phyloP scores from a whole-genome alignment of 2,329 filamentous ascomycete genomes.

The Penicillium sp. region DNA sequence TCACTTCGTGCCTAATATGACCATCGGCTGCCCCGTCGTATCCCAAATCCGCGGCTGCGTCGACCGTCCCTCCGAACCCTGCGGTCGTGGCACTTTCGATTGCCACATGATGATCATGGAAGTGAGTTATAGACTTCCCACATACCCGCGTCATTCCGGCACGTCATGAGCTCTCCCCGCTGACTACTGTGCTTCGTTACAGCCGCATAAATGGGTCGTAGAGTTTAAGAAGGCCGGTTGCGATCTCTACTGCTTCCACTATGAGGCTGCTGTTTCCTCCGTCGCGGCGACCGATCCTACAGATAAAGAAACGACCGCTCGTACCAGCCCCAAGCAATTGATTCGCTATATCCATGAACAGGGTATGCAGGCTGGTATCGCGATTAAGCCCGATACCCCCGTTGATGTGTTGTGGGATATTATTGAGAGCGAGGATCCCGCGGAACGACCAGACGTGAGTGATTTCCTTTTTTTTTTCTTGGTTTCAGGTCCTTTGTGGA shows the following conservation, averaged over 20 bases:
- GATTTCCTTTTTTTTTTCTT: background rate
- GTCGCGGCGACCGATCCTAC: conserved; percentile 79
- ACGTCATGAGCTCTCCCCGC: conserved; percentile 1
- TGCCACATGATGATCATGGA: conserved; percentile 99
- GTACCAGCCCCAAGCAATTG: conserved; percentile 79
- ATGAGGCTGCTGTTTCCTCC: conserved; percentile 84
- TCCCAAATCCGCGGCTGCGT: conserved; percentile 89
- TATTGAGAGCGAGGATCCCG: conserved; percentile 66
- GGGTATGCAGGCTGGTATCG: conserved; percentile 87
- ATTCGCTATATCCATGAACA: conserved; percentile 86
- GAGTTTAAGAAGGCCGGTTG: conserved; percentile 92
- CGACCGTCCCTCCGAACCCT: conserved; percentile 63
- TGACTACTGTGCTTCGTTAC: conserved; percentile 10
- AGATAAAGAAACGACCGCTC: conserved; percentile 59
- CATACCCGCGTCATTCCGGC: background rate
- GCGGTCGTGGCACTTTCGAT: conserved; percentile 90
- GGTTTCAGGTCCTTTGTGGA: background rate
- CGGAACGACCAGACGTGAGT: conserved; percentile 84
- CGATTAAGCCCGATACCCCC: conserved; percentile 87
- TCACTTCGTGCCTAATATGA: conserved; percentile 98
- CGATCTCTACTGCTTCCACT: conserved; percentile 99
- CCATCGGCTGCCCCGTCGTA: conserved; percentile 91
- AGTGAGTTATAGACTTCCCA: conserved; percentile 49
- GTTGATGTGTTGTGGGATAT: conserved; percentile 93
- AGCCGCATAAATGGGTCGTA: conserved; percentile 98